These are phyloP conservation scores for Rutstroemia sp. DNA, from an alignment of 2,329 filamentous ascomycete genomes.

Conservation along the genomic window DNA sequence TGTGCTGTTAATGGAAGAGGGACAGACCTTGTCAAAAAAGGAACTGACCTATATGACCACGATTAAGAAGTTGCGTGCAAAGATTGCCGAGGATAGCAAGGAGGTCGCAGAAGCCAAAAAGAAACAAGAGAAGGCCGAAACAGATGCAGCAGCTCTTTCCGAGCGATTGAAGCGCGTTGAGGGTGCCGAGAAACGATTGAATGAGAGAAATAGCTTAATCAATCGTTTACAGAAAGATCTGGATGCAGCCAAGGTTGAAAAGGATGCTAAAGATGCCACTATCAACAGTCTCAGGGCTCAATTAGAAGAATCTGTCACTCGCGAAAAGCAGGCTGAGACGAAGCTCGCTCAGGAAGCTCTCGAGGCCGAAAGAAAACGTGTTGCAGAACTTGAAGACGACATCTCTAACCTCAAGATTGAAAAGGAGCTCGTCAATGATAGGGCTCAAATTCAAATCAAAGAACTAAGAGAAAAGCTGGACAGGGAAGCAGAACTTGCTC, in stretches of 20 bases:
- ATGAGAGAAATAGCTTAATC: slow-evolving; percentile 45
- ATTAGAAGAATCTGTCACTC: slow-evolving; percentile 57
- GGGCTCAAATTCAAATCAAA: slow-evolving; percentile 58
- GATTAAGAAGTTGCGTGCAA: slow-evolving; percentile 72
- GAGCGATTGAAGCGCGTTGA: slow-evolving; percentile 42
- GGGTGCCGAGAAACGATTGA: slow-evolving; percentile 47
- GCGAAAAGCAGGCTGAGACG: slow-evolving; percentile 58
- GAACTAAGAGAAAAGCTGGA: slow-evolving; percentile 68
- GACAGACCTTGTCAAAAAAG: slow-evolving; percentile 75
- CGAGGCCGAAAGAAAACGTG: slow-evolving; percentile 53
- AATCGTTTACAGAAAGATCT: slow-evolving; percentile 48
- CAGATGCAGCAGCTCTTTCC: slow-evolving; percentile 41
- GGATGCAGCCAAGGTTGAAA: slow-evolving; percentile 53
- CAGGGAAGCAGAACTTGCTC: slow-evolving; percentile 62
- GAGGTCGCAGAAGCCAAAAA: slow-evolving; percentile 51
- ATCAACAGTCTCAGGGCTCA: slow-evolving; percentile 65
- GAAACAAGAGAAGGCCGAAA: slow-evolving; percentile 50
- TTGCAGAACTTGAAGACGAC: slow-evolving; percentile 49
- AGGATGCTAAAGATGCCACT: slow-evolving; percentile 53
- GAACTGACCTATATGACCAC: slow-evolving; percentile 79
- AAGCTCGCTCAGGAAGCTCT: slow-evolving; percentile 61
- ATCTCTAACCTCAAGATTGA: slow-evolving; percentile 66
- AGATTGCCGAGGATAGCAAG: slow-evolving; percentile 59
- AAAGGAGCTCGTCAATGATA: slow-evolving; percentile 66
- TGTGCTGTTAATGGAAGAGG: slow-evolving; percentile 83